Evolutionary conservation across 768 basidiomycete genomes (phyloP).

Genomic region (Pholiota conissans): DNA sequence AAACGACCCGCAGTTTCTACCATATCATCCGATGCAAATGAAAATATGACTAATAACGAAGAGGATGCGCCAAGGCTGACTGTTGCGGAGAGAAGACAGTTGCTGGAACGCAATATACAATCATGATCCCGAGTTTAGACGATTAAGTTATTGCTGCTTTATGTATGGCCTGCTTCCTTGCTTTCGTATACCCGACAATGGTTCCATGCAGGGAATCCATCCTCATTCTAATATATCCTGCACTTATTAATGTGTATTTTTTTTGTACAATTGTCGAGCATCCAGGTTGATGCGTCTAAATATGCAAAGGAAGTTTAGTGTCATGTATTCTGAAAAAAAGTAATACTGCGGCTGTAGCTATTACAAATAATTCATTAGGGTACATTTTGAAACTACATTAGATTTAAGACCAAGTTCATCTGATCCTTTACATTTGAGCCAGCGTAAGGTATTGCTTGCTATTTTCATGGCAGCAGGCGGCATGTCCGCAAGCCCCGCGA

Average conservation of each 20-base stretch:
- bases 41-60: background rate
- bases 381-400: conserved; percentile 15
- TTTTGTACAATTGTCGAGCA: background rate
- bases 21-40: background rate
- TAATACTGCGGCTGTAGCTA: no score
- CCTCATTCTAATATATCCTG: background rate
- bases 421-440: conserved; percentile 27
- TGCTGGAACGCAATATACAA: conserved; percentile 15
- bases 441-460: conserved; percentile 53
- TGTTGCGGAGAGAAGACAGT: conserved; percentile 21
- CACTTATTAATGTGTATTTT: background rate
- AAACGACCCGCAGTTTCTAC: conserved; percentile 1
- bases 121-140: background rate
- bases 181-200: conserved; percentile 13
- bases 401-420: conserved; percentile 9
- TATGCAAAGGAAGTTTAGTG: no score
- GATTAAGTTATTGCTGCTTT: background rate
- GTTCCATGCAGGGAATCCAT: conserved; percentile 9
- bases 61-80: conserved; percentile 18
- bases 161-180: background rate
- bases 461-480: conserved; percentile 61
- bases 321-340: no score
- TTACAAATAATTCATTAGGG: conserved; percentile 1
- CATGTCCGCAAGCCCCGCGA: conserved; percentile 86
- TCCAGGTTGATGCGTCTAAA: background rate